These are phyloP conservation scores for Fraxinus angustifolia DNA, from an alignment of 305 asterid species.

Conservation along the genomic window DNA sequence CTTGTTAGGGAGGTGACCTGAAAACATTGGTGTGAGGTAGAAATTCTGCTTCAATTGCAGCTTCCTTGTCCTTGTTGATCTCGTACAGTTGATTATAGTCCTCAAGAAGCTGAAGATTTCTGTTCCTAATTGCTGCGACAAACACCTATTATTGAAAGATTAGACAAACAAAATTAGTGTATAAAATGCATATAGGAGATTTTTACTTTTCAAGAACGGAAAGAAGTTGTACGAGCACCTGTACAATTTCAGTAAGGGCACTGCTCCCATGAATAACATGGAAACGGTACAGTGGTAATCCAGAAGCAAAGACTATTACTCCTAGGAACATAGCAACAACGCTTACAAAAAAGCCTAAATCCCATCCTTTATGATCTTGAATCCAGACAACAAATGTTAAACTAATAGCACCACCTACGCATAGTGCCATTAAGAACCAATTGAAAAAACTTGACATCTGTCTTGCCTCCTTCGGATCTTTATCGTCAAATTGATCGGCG, in stretches of 20 bases:
- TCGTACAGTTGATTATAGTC: conserved; percentile 49
- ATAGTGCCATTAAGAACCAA: conserved; percentile 49
- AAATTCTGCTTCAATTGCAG: conserved; percentile 37
- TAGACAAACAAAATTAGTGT: not conserved
- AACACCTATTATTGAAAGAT: conserved; percentile 40
- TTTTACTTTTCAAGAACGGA: not conserved
- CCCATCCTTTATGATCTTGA: conserved; percentile 76
- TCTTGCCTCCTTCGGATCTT: conserved; percentile 50
- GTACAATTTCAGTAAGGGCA: conserved; percentile 50
- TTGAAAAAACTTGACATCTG: conserved; percentile 66
- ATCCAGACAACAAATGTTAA: conserved; percentile 62
- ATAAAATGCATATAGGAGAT: not conserved
- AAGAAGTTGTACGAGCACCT: conserved; percentile 30
- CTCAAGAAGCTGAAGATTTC: conserved; percentile 50
- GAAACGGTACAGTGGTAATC: conserved; percentile 51
- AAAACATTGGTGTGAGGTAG: conserved; percentile 50
- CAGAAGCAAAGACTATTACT: conserved; percentile 34
- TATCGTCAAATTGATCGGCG: conserved; percentile 73
- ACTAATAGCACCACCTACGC: conserved; percentile 59
- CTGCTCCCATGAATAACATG: conserved; percentile 58
- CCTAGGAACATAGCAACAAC: conserved; percentile 49
- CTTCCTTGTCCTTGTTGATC: conserved; percentile 40
- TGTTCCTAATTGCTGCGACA: conserved; percentile 55
- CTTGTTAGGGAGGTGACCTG: conserved; percentile 32
- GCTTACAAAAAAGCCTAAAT: conserved; percentile 48